Evolutionary conservation across 768 basidiomycete genomes (phyloP), one percentile per base, ranked within the genome.

Genomic region (Mycena amicta): DNA sequence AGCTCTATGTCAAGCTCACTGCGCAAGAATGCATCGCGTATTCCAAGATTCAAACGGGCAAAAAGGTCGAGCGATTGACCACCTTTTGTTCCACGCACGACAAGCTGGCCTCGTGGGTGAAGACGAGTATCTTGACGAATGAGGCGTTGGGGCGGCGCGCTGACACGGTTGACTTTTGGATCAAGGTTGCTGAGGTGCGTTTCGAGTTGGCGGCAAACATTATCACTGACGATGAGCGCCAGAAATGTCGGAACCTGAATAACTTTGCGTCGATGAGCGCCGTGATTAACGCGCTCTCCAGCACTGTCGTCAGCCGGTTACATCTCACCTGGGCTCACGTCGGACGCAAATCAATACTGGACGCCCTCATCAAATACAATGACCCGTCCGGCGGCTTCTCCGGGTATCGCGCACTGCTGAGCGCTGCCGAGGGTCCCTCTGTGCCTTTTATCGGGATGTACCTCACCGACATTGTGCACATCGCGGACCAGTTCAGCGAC

Each of bases 21-120:
- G 80, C 85, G 5, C 83, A 83, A 40, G 92, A 95, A 66, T 96
- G 90, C 70, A 75, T 96, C 29, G 69, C 75, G 31, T 91, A 91
- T 71, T 71, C 79, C 4, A 81, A 79, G 57, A 74, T 67, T 12
- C 77, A 77, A 29, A 68, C 66, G 1, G 73, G 74, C 13, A 61
- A 72, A 29, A 60, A 65, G 2, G 76, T 81, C 26, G 74, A 72
- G 52, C 80, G 81, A 58, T 68, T 90, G 30, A 59, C 63, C n/a
- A 72, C 74, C 2, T 91, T 89, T 66, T 83, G 82, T 59, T 72
- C 79, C 3, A 83, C 81, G 2, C 83, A 86, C 67, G 87, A 89
- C 64, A 81, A 81, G 64, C 70, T 92, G 29, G 80, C 79, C 29
- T 71, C 77, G 15, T 92, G 89, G 88, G 87, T 91, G 20, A 87